Evolutionary conservation across 2,329 filamentous ascomycete genomes (phyloP), one percentile per base, ranked within the genome.

Genomic region (Pestalotiopsis fici): DNA sequence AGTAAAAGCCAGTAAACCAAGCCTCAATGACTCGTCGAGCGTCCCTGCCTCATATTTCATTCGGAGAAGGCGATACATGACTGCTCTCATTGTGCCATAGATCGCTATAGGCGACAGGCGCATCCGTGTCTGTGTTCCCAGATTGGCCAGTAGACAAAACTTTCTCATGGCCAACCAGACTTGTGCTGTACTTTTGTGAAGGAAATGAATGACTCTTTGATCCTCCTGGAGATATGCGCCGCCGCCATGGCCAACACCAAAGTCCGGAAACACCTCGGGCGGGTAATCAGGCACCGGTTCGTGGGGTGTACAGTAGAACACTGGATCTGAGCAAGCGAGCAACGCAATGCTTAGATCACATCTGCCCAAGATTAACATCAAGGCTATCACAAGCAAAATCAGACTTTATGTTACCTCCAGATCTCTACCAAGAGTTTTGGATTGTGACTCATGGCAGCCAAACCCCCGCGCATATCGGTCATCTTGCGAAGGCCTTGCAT

Each of bases 1-100:
- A 4, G 74, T 74, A 63, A 81, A 82, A 18, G 76, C 76, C 1
- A 84, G 68, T 0, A 83, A 72, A 18, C 81, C 80, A 9, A 80
- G 74, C 2, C 81, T 79, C 12, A 83, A 69, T 1, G 74, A 72
- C 69, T 83, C 80, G 43, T 80, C 70, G 4, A 71, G 59, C 1
- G 77, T 76, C 13, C 70, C 71, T 2, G 31, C 18, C 5, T 72
- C 67, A 65, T 78, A 78, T 3, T 65, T 61, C 74, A 78, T 78
- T 39, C 73, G 59, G 21, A 83, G 69, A 2, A 83, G 75, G 3
- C 77, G 79, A 69, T 83, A 84, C 72, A 80, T 79, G 31, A 80
- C 74, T 18, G 81, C 78, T 2, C 72, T 69, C 79, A 83, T 82
- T 27, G 75, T 71, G 31, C 71, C 66, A 13, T 74, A 65, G 23